Evolutionary conservation across 1,284 basidiomycete genomes (phyloP), one percentile per base, ranked within the genome.

Genomic region (Trichosporon faecale): DNA sequence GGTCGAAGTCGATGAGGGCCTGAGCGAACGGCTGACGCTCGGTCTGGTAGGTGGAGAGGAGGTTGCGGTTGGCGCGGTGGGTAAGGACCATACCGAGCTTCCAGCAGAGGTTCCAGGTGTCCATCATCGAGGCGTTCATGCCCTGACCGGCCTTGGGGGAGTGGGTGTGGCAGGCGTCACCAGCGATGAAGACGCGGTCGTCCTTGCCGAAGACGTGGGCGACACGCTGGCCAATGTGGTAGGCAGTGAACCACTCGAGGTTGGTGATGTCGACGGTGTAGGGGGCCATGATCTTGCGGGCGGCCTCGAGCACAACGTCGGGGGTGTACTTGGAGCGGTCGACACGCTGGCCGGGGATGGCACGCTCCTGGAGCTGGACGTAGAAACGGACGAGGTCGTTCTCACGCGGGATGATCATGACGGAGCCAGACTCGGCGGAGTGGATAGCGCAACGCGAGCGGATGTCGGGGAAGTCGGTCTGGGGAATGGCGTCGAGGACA

Each of bases 41-140:
- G 72, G 80, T 83, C 63, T 80, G 80, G 75, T 85, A 87, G 1
- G 84, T 82, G 16, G 82, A 77, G 16, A 87, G 82, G 2, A 87
- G 76, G 14, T 79, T 74, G 4, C 79, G 74, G 8, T 79, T 70
- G 14, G 85, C 80, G 29, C 81, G 73, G 8, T 82, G 79, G 66
- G 84, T 84, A 60, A 83, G 76, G 2, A 85, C 85, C 12, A 86
- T 77, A 5, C 85, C 84, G 21, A 87, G 78, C 75, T 88, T 87
- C 86, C 86, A 87, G 4, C 81, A 84, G 21, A 88, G 78, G 74
- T 82, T 82, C 70, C 72, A 72, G 0, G 76, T 71, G 72, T 79
- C 78, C 70, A 75, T 74, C 70, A 78, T 74, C 29, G 75, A 78
- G 31, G 78, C 77, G 73, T 80, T 80, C 76, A 80, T 77, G 46